Evolutionary conservation across 805 yeast genomes (phyloP).

Genomic region (Starmerella geochares): DNA sequence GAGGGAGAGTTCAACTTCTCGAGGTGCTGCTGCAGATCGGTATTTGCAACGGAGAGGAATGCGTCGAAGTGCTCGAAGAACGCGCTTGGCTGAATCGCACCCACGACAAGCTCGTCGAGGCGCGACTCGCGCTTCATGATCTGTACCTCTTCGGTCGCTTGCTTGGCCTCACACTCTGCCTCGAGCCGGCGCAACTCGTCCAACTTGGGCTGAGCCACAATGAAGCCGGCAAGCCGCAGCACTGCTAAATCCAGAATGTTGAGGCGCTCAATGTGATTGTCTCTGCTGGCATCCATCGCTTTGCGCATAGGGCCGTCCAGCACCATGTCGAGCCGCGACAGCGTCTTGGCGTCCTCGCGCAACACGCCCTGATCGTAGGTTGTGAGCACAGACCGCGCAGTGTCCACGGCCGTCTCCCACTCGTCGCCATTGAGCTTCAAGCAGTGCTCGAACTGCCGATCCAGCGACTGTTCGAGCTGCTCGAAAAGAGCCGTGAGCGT

Average conservation of each 20-base stretch:
- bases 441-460: conserved; percentile 43
- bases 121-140: conserved; percentile 25
- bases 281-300: conserved; percentile 22
- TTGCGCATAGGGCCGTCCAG: conserved; percentile 31
- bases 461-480: conserved; percentile 32
- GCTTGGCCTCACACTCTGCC: conserved; percentile 26
- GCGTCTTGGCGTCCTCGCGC: conserved; percentile 16
- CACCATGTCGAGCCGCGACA: conserved; percentile 27
- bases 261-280: conserved; percentile 28
- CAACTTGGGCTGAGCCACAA: conserved; percentile 29
- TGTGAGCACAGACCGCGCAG: conserved; percentile 49
- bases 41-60: conserved; percentile 31
- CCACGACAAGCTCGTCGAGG: conserved; percentile 12
- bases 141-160: conserved; percentile 27
- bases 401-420: conserved; percentile 37
- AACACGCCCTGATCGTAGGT: conserved; percentile 32
- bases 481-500: conserved; percentile 26
- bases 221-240: conserved; percentile 27
- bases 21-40: conserved; percentile 28
- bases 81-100: conserved; percentile 9
- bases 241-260: conserved; percentile 33
- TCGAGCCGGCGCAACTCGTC: conserved; percentile 27
- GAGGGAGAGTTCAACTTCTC: conserved; percentile 31
- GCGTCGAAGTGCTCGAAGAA: conserved; percentile 26
- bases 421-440: conserved; percentile 42